Conservation (phyloP, 2,329 filamentous ascomycete species). For the Cladorrhinum sp. region DNA sequence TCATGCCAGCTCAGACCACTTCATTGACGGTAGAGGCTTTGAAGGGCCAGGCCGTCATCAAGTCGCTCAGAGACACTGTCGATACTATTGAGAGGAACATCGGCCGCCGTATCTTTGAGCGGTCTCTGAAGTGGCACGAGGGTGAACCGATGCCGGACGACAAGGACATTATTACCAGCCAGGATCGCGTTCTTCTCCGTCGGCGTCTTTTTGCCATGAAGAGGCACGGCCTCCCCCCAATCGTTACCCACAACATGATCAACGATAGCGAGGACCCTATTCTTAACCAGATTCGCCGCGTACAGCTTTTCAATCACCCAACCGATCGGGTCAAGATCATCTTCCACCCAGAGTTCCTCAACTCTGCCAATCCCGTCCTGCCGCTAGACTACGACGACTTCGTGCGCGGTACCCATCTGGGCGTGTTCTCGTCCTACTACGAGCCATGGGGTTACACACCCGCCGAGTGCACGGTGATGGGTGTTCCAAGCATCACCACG, state of each 20-base stretch:
- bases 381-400: constrained; percentile 98
- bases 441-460: constrained; percentile 99
- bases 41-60: constrained; percentile 96
- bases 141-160: constrained; percentile 91
- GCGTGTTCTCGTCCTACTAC: constrained; percentile 96
- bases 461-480: constrained; percentile 98
- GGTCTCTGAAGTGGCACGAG: constrained; percentile 92
- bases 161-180: constrained; percentile 88
- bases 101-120: constrained; percentile 90
- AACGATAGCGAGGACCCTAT: constrained; percentile 93
- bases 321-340: constrained; percentile 94
- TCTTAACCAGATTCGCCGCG: constrained; percentile 90
- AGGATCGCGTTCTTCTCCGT: constrained; percentile 89
- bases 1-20: constrained; percentile 96
- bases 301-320: constrained; percentile 95
- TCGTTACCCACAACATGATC: constrained; percentile 98
- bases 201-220: constrained; percentile 96
- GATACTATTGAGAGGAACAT: constrained; percentile 91
- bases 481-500: constrained; percentile 95
- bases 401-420: constrained; percentile 91
- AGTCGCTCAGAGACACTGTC: constrained; percentile 88
- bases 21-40: constrained; percentile 93
- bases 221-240: constrained; percentile 81
- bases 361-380: constrained; percentile 90
- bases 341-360: constrained; percentile 97